Conservation (phyloP, 768 basidiomycete genomes). For the Termitomyces sp. region DNA sequence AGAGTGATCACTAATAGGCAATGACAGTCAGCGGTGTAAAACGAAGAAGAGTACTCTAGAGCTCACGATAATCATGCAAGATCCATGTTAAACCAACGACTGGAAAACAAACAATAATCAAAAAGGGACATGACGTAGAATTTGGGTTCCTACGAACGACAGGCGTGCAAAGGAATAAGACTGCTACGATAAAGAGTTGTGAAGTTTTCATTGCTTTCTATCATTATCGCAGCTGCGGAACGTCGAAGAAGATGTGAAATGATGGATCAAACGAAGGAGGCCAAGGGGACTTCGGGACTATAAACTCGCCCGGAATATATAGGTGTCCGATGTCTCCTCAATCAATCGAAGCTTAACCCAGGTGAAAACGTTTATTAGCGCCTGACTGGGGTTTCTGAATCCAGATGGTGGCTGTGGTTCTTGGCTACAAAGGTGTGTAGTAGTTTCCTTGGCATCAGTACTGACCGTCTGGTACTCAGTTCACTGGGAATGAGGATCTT, state of each 20-base stretch:
- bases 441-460: neutral
- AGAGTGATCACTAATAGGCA: constrained; percentile 24
- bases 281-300: too few species aligned
- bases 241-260: neutral
- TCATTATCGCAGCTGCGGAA: neutral
- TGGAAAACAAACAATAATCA: neutral
- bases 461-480: neutral
- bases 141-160: constrained; percentile 7
- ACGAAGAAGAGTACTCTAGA: neutral
- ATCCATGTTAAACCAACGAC: constrained; percentile 33
- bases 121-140: neutral
- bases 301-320: neutral
- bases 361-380: neutral
- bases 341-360: neutral
- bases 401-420: neutral
- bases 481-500: neutral
- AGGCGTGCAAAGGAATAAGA: constrained; percentile 16
- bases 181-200: constrained; percentile 9
- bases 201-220: neutral
- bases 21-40: neutral
- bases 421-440: neutral
- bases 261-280: neutral
- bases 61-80: constrained; percentile 30
- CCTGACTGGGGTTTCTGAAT: too few species aligned
- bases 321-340: neutral